Evolutionary conservation across 2,329 filamentous ascomycete species (phyloP).

Genomic region (Colletotrichum tamarilloi): DNA sequence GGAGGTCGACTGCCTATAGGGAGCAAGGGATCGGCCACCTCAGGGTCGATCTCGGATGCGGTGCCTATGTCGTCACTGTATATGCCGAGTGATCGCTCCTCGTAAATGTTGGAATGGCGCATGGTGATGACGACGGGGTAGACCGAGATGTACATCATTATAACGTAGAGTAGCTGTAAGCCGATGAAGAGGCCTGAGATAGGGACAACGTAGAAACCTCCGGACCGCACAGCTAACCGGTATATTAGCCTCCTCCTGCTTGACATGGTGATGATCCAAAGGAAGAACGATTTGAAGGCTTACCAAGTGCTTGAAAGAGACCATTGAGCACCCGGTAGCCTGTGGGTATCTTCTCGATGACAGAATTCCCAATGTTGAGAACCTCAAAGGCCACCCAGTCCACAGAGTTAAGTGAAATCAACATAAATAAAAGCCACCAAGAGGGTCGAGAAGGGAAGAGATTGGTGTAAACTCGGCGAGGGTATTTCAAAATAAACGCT

Average conservation of each 20-base stretch:
- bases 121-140: conserved; percentile 73
- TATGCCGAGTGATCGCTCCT: conserved; percentile 74
- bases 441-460: conserved; percentile 73
- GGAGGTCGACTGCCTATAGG: not conserved
- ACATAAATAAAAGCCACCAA: conserved; percentile 73
- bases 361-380: conserved; percentile 71
- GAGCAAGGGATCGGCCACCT: not conserved
- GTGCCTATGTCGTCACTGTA: conserved; percentile 52
- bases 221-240: conserved; percentile 66
- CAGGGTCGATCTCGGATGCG: conserved; percentile 41
- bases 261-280: not conserved
- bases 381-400: conserved; percentile 76
- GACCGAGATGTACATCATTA: conserved; percentile 75
- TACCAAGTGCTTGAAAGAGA: conserved; percentile 71
- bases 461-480: conserved; percentile 70
- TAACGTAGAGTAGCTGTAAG: conserved; percentile 68
- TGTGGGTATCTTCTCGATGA: conserved; percentile 61
- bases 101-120: conserved; percentile 78
- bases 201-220: conserved; percentile 73
- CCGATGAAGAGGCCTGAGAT: conserved; percentile 68
- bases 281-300: conserved; percentile 26
- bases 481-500: conserved; percentile 65
- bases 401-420: conserved; percentile 70
- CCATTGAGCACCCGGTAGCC: conserved; percentile 70
- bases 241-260: conserved; percentile 24